Evolutionary conservation across 768 basidiomycete genomes (phyloP).

Genomic region (Boletus reticulatus): DNA sequence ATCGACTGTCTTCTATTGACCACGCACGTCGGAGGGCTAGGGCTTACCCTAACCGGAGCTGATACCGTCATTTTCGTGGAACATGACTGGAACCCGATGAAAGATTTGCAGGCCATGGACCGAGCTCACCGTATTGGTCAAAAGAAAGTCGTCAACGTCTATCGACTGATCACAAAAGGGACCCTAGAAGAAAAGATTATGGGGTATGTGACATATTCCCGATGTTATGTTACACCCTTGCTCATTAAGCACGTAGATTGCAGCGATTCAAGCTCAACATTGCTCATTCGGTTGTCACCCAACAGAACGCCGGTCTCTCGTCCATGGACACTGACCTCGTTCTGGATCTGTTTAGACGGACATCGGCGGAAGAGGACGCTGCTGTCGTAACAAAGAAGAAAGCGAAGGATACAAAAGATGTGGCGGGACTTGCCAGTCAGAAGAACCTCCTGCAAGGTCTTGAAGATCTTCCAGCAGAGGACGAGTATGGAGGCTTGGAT

Average conservation of each 20-base stretch:
- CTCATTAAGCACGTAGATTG: constrained; percentile 48
- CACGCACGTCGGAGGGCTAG: constrained; percentile 95
- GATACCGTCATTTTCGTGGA: constrained; percentile 99
- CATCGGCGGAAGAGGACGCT: constrained; percentile 73
- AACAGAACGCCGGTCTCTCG: constrained; percentile 90
- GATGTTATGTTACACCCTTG: neutral
- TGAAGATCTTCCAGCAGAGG: constrained; percentile 88
- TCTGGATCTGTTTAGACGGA: constrained; percentile 86
- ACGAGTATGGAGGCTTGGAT: constrained; percentile 89
- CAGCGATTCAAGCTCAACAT: constrained; percentile 99
- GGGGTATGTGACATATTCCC: constrained; percentile 62
- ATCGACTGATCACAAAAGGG: constrained; percentile 94
- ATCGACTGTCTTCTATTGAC: constrained; percentile 96
- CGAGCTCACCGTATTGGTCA: constrained; percentile 97
- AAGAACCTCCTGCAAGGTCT: constrained; percentile 87
- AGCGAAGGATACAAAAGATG: constrained; percentile 50
- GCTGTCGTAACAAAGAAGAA: constrained; percentile 47
- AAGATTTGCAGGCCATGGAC: constrained; percentile 99
- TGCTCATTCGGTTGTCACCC: constrained; percentile 93
- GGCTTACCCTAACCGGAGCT: constrained; percentile 93
- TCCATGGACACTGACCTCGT: constrained; percentile 99
- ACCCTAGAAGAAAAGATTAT: constrained; percentile 99
- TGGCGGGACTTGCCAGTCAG: constrained; percentile 60
- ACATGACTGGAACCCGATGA: constrained; percentile 99
- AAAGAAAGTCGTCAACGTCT: constrained; percentile 99